Evolutionary conservation across 371 early-diverging fungal genomes (phyloP).

Genomic region (Choanephora cucurbitarum): DNA sequence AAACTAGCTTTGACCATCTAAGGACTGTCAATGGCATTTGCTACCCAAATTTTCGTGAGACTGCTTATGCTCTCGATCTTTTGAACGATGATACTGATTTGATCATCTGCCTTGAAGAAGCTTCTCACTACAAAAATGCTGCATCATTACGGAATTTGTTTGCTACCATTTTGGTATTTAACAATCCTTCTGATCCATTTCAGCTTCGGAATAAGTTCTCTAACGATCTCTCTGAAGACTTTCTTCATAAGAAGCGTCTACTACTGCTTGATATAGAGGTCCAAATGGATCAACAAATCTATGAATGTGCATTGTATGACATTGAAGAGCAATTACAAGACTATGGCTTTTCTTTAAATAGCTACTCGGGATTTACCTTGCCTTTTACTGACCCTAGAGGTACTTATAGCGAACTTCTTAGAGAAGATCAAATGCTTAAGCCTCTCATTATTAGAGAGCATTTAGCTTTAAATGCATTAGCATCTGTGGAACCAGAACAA

Average conservation of each 20-base stretch:
- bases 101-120: slow-evolving; percentile 20
- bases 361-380: background rate
- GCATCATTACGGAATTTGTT: slow-evolving; percentile 18
- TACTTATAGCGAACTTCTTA: background rate
- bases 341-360: background rate
- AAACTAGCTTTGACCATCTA: slow-evolving; percentile 17
- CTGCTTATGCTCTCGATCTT: slow-evolving; percentile 7
- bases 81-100: slow-evolving; percentile 22
- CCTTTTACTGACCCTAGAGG: background rate
- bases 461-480: background rate
- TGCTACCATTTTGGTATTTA: slow-evolving; percentile 7
- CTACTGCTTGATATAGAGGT: background rate
- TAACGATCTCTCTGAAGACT: slow-evolving; percentile 2
- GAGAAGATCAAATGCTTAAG: background rate
- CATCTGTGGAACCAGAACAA: background rate
- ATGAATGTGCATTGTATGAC: background rate
- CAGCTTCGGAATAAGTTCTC: slow-evolving; percentile 2
- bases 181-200: slow-evolving; percentile 2
- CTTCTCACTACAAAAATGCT: slow-evolving; percentile 4
- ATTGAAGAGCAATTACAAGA: background rate
- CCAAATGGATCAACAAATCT: background rate
- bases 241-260: background rate
- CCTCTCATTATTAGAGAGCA: background rate
- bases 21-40: slow-evolving; percentile 10
- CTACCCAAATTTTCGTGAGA: slow-evolving; percentile 9